Conservation (phyloP, 148 eudicot species). For the Rhododendron molle region DNA sequence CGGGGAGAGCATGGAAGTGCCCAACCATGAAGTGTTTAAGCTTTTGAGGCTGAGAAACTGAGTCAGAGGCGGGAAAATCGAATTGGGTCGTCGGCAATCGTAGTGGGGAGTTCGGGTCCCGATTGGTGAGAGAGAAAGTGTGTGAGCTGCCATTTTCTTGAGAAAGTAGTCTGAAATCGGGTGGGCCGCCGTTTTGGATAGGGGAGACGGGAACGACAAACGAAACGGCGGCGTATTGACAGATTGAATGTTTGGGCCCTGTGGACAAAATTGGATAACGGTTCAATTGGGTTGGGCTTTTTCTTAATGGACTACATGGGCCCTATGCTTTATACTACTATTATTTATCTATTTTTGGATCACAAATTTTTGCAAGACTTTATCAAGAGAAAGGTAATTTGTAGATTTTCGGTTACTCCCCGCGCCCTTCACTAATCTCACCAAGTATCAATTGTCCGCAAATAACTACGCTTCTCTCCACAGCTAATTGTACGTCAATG, state of each 20-base stretch:
- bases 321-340: not conserved
- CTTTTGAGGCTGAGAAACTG: slow-evolving; percentile 9
- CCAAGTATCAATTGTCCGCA: no score
- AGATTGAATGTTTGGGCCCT: not conserved
- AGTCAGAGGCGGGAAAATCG: not conserved
- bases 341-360: not conserved
- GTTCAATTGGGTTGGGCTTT: not conserved
- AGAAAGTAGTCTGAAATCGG: not conserved
- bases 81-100: not conserved
- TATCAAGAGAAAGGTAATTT: no score
- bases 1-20: slow-evolving; percentile 22
- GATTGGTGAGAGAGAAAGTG: not conserved
- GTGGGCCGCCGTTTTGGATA: slow-evolving; percentile 4
- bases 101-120: not conserved
- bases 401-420: no score
- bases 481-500: no score
- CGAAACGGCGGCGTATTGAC: not conserved
- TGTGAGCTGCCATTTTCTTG: slow-evolving; percentile 8
- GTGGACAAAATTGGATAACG: not conserved
- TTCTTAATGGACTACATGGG: not conserved
- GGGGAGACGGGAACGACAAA: not conserved
- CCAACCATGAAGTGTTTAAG: slow-evolving; percentile 36
- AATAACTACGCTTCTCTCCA: no score
- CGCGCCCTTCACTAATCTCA: no score
- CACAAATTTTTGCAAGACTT: no score